These are phyloP conservation scores for Harringtonia aguacate DNA, from an alignment of 2,329 filamentous ascomycete genomes.

Conservation along the genomic window DNA sequence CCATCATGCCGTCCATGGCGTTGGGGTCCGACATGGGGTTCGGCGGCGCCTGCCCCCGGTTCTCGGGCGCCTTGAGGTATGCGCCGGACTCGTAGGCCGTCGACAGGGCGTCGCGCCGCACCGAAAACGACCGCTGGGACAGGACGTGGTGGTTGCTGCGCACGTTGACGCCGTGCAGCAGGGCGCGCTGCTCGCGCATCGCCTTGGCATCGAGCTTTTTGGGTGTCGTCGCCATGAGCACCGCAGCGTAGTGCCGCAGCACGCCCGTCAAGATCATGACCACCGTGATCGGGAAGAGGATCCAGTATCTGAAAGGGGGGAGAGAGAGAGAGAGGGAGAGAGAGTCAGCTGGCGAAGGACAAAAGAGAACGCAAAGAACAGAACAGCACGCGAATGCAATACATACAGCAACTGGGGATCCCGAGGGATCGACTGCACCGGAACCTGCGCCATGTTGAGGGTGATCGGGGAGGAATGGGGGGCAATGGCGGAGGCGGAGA, in stretches of 20 bases:
- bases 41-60: slow-evolving; percentile 72
- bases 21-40: slow-evolving; percentile 94
- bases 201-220: slow-evolving; percentile 69
- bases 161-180: slow-evolving; percentile 75
- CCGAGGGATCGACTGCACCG: slow-evolving; percentile 91
- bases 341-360: neutral
- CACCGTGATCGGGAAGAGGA: slow-evolving; percentile 89
- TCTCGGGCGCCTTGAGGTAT: slow-evolving; percentile 83
- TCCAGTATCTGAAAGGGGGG: slow-evolving; percentile 61
- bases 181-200: slow-evolving; percentile 76
- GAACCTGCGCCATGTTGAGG: slow-evolving; percentile 65
- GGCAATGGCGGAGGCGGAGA: no score
- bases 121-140: slow-evolving; percentile 64
- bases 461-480: no score
- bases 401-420: slow-evolving; percentile 96
- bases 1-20: slow-evolving; percentile 99
- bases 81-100: slow-evolving; percentile 74
- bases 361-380: neutral
- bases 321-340: neutral
- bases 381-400: slow-evolving; percentile 11
- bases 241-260: slow-evolving; percentile 88
- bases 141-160: slow-evolving; percentile 75
- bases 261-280: slow-evolving; percentile 97
- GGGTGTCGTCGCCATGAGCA: slow-evolving; percentile 76
- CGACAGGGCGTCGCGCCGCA: slow-evolving; percentile 71